Evolutionary conservation across 805 yeast species (phyloP), one percentile per base, ranked within the genome.

Genomic region (Myxozyma melibiosi): DNA sequence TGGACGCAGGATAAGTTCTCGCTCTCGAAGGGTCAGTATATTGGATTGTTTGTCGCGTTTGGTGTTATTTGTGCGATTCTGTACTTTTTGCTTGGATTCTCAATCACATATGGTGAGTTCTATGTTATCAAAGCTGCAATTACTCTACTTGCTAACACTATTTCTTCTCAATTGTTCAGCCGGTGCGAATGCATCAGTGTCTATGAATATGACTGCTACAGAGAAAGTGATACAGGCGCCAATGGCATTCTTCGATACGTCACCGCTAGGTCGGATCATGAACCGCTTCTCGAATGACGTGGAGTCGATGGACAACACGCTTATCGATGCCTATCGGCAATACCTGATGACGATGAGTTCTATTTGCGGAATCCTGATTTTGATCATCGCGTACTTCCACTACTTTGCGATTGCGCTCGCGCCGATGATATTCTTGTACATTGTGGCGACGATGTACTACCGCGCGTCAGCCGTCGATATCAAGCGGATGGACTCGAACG

Each of bases 281-380:
- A 90, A 88, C 72, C 76, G 96, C 64, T 90, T 89, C 70, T 88
- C 96, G 2, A 88, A 88, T 65, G 97, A 90, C 70, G 86, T 94
- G 0, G 96, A 90, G 69, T 84, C 84, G 4, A 74, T 89, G 70
- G 96, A 90, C 67, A 88, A 87, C 68, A 92, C 86, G 71, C 73
- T 89, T 57, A 80, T 83, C 53, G 90, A 86, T 68, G 87, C 85
- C 66, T 63, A 86, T 41, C 78, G 92, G 65, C 71, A 84, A 72
- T 76, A 86, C 51, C 62, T 84, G 45, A 82, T 77, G 63, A 81
- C 85, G 4, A 51, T 79, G 28, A 71, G 82, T 14, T 79, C 76
- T 63, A 80, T 85, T 49, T 58, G 78, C 45, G 94, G 94, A 55
- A 82, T 85, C 27, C 65, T 87, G 51, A 78, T 87, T 61, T 75